Base-by-base conservation (phyloP, 768 basidiomycete genomes). In the Amanita exitialis region DNA sequence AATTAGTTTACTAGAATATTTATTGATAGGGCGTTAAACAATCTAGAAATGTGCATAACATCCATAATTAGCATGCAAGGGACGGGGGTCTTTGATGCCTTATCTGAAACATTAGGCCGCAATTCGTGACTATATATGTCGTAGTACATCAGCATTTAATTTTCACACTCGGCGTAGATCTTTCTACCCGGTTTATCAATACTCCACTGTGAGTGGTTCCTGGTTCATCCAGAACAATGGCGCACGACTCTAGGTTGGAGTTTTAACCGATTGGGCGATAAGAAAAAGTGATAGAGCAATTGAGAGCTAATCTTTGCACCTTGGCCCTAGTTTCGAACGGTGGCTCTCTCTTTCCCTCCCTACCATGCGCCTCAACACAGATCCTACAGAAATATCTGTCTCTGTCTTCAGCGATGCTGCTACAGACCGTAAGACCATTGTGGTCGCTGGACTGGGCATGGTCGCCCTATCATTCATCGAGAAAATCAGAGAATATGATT, bases 381-480 rank as follows among this genome's bases (percentile, higher is more conserved):
- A 37, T 16, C 37, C 39, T 10, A 21, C 39, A 41, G 4, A 21
- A 8, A 3, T 20, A 9, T 41, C 39, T 13, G 21, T 44, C 43
- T 16, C 28, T 8, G 8, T 27, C 10, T 4, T 44, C n/a, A 27
- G 28, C 16, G 15, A 16, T 7, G 42, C 5, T 23, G 23, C 21
- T 5, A 10, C 47, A 27, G 34, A 27, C 12, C 23, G 21, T 4
- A 37, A 44, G 15, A 51, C 39, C 38, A 44, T 51, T 6, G 39
- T 51, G 27, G 49, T 51, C 49, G 43, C 32, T 32, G 49, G 49
- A 6, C 38, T 51, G 16, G 49, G 49, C 49, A 51, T 51, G 49
- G 49, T 51, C 6, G 43, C 41, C n/a, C 43, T 51, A 16, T 51
- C 49, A 6, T 42, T 51, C n/a, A 42, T 43, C 21, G 49, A 44